Conservation (phyloP, 495 filamentous ascomycete species). For the Lepidopterella palustris region DNA sequence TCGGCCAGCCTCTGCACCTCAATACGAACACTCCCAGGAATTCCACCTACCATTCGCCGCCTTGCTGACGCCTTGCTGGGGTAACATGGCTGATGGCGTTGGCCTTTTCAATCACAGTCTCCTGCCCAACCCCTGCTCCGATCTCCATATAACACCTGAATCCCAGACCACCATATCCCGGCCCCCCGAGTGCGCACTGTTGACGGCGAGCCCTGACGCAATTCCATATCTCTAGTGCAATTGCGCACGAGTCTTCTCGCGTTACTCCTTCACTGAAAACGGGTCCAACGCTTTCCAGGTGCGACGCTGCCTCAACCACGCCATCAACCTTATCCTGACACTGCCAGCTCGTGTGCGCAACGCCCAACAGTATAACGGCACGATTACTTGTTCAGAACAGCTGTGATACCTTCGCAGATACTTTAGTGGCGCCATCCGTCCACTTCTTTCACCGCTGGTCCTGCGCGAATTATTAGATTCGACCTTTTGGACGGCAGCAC, state of each 20-base stretch:
- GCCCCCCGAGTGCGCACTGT: not conserved
- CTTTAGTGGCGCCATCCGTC: not conserved
- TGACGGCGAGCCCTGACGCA: not conserved
- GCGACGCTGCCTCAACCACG: not conserved
- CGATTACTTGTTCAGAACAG: not conserved
- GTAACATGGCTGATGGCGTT: not conserved
- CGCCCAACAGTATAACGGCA: slow-evolving; percentile 6
- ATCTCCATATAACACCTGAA: not conserved
- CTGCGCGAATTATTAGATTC: slow-evolving; percentile 29
- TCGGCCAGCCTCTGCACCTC: not conserved
- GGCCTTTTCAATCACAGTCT: not conserved
- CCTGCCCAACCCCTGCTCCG: not conserved
- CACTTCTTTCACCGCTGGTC: slow-evolving; percentile 13
- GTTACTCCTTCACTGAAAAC: not conserved
- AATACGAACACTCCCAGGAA: not conserved
- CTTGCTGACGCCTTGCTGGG: not conserved
- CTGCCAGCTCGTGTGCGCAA: slow-evolving; percentile 1
- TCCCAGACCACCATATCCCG: not conserved
- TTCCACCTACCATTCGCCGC: not conserved
- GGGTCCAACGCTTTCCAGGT: not conserved
- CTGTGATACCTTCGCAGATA: not conserved
- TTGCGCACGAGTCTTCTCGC: not conserved
- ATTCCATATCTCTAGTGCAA: not conserved
- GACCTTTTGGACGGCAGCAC: slow-evolving; percentile 2
- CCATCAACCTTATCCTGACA: slow-evolving; percentile 9